Base-by-base conservation (phyloP, 139 green algal genomes). In the Volvox reticuliferus region DNA sequence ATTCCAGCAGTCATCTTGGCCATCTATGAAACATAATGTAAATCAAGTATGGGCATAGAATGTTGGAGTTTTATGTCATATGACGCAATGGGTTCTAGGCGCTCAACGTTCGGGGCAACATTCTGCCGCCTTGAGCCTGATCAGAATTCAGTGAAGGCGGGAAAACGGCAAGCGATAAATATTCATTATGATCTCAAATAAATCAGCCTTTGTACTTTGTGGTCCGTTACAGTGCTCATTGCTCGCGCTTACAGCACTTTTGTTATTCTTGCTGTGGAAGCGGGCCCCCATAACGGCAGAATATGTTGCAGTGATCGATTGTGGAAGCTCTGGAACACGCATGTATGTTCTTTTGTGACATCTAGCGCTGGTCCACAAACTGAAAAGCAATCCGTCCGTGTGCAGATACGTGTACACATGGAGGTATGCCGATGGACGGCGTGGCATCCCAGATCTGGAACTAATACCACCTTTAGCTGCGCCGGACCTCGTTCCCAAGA, bases 261-360 rank as follows among this genome's bases (percentile, higher is more conserved):
- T 84, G 0, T 18, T 81, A 17, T 33, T 90, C 0, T 17, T 75
- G 20, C 44, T 90, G 0, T 84, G 73, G 73, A 24, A 28, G 6
- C 28, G 86, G 12, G n/a, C 50, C 3, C 71, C 86, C 50, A 77
- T 75, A 30, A 75, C 36, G 16, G 85, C 63, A 26, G 12, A 90
- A 2, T 55, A 84, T 37, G 87, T 91, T 21, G 61, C 97, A 12
- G 94, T 98, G 0, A 94, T 98, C 5, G 96, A 98, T 69, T 91
- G 92, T 32, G 96, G 96, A 19, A 96, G 93, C 88, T 96, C 94
- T 32, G 96, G 96, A 69, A 98, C 95, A 0, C 92, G 96, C 50
- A 92, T 98, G 94, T 95, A 86, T 88, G 95, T 83, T n/a, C 65
- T 5, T 73, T 12, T 73, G 65, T 73, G 6, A 73, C 21, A 28